Base-by-base conservation (phyloP, 139 green algal species). In the Zygnema circumcarinatum region DNA sequence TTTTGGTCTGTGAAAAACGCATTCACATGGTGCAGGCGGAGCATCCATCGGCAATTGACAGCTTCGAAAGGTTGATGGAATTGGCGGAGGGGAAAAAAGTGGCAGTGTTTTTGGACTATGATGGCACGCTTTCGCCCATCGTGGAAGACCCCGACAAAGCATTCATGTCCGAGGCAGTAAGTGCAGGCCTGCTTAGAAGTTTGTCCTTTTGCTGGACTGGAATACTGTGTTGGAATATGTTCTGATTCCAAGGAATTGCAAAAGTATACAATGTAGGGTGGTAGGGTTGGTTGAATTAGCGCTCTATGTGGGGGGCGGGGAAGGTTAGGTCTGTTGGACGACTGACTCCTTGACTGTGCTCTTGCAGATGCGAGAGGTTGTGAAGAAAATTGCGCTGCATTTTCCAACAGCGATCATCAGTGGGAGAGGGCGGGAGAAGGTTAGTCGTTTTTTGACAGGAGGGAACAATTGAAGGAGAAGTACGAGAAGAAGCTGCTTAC, bases 61-160 rank as follows among this genome's bases (percentile, higher is more conserved):
- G 31, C 35, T 90, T 90, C 38, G 80, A 88, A 29, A 79, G 33
- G 21, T 25, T 90, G 25, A 79, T 75, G 25, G 53, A 33, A 2
- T 33, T 79, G 22, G 81, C 81, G 3, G 41, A 84, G 29, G 85
- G 79, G 35, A 90, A 98, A 91, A 92, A 95, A 2, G 79, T 99
- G 2, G 94, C 95, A 0, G 92, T 99, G 0, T 99, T 99, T 73
- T 87, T 99, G 0, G 97, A 99, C 76, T 99, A 99, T 80, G 97
- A 99, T 79, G 95, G 96, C 74, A 99, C 97, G 1, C 92, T 99
- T n/a, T 98, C 96, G 0, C 97, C 96, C 1, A 99, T 99, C 38
- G 97, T 99, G 1, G 93, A 93, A 47, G 95, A 99, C 83, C 97
- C 97, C 0, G 97, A 99, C 83, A 88, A 93, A 1, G 97, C 97